A percentile compares a stretch with the other conserved stretches of the same genome.
Evolutionary conservation across 306 rosid genomes (phyloP).

Genomic region (Herpetospermum pedunculosum): DNA sequence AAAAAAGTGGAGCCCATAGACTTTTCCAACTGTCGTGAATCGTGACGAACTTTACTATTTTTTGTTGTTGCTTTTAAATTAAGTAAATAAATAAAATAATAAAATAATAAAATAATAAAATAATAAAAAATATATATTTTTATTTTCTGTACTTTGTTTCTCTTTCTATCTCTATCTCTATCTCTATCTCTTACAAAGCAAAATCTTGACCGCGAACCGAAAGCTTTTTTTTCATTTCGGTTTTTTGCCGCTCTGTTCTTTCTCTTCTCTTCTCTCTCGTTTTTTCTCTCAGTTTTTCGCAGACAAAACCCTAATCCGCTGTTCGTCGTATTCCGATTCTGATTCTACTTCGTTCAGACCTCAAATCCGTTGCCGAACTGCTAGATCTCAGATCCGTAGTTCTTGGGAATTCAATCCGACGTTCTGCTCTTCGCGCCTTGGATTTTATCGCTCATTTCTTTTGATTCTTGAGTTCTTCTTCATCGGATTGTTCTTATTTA

Average conservation of each 20-base stretch:
- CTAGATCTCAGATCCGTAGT: conserved; percentile 42
- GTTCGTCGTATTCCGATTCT: background rate
- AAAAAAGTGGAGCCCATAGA: conserved; percentile 23
- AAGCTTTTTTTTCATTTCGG: conserved; percentile 36
- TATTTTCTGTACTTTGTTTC: background rate
- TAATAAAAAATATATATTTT: background rate
- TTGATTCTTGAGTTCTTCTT: background rate
- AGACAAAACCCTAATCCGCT: conserved; percentile 53
- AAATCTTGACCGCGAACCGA: conserved; percentile 66
- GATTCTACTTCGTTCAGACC: conserved; percentile 16
- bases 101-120: background rate
- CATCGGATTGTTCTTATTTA: background rate
- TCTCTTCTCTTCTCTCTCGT: conserved; percentile 20
- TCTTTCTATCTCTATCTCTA: conserved; percentile 11
- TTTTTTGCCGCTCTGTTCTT: conserved; percentile 47
- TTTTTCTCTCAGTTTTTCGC: background rate
- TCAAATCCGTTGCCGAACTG: conserved; percentile 5
- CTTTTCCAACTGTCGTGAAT: conserved; percentile 46
- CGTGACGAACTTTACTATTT: conserved; percentile 14
- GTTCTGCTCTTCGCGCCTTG: background rate
- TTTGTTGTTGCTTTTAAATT: background rate
- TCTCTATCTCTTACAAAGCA: conserved; percentile 34
- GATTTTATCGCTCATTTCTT: background rate
- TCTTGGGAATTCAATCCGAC: conserved; percentile 16
- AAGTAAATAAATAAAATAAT: background rate